Percentiles rank a stretch among this genome's conserved stretches.
These are phyloP conservation scores for Aspergillus pseudonomiae DNA, from an alignment of 2,329 filamentous ascomycete genomes.

Conservation along the genomic window DNA sequence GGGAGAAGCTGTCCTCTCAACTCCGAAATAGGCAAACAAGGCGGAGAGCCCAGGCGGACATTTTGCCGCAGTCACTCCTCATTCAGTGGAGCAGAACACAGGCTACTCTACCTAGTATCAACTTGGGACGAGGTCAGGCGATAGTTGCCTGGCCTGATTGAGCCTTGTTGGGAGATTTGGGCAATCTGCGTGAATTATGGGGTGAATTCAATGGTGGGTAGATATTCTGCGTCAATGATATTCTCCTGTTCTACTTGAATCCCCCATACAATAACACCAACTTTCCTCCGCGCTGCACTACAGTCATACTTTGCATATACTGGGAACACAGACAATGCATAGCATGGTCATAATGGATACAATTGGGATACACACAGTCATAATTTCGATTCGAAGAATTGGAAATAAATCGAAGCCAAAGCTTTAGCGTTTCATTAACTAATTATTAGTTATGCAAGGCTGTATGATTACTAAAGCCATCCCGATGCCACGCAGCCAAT, in stretches of 20 bases:
- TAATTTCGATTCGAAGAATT: not conserved
- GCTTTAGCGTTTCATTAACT: not conserved
- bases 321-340: not conserved
- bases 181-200: not conserved
- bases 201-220: too few species aligned
- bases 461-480: not conserved
- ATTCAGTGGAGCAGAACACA: not conserved
- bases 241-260: not conserved
- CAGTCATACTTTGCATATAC: not conserved
- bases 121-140: not conserved
- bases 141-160: not conserved
- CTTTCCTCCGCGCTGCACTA: not conserved
- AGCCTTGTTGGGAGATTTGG: not conserved
- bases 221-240: not conserved
- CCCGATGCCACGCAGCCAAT: not conserved
- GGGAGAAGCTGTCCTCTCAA: constrained; percentile 16
- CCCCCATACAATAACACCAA: not conserved
- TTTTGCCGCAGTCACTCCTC: constrained; percentile 9
- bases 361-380: not conserved
- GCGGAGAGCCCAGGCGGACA: constrained; percentile 15
- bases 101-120: not conserved
- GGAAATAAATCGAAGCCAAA: not conserved
- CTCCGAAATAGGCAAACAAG: constrained; percentile 12
- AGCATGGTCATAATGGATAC: not conserved
- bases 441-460: not conserved